phyloP scores from a whole-genome alignment of 352 stramenopile species.

The Phytopythium sindhum region DNA sequence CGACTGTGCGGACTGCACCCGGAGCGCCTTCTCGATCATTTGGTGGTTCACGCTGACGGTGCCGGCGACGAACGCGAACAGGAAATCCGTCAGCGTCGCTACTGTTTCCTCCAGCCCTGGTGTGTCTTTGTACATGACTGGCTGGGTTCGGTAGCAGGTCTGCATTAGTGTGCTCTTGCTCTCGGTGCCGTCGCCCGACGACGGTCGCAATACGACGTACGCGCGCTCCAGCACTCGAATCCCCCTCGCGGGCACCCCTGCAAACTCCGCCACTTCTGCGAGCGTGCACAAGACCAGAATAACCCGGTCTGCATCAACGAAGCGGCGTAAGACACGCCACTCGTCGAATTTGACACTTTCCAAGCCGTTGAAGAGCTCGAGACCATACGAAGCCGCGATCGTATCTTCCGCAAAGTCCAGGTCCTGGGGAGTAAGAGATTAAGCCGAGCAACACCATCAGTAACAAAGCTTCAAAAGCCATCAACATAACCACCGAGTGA shows the following conservation, averaged over 20 bases:
- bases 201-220: constrained; percentile 4
- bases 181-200: neutral
- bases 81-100: neutral
- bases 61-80: neutral
- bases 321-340: neutral
- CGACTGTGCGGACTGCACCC: too few relatives aligned
- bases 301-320: neutral
- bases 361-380: neutral
- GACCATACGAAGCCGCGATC: too few relatives aligned
- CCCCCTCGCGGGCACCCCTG: too few relatives aligned
- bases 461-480: too few relatives aligned
- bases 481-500: too few relatives aligned
- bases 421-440: too few relatives aligned
- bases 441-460: too few relatives aligned
- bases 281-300: neutral
- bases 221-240: constrained; percentile 5
- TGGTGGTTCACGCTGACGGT: constrained; percentile 1
- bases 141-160: neutral
- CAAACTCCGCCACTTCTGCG: constrained; percentile 1
- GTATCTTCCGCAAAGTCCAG: too few relatives aligned
- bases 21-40: constrained; percentile 2
- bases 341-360: constrained; percentile 4
- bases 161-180: neutral
- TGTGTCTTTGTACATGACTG: neutral
- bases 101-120: neutral